phyloP scores from a whole-genome alignment of 139 green algal species.

The Desmodesmus armatus region DNA sequence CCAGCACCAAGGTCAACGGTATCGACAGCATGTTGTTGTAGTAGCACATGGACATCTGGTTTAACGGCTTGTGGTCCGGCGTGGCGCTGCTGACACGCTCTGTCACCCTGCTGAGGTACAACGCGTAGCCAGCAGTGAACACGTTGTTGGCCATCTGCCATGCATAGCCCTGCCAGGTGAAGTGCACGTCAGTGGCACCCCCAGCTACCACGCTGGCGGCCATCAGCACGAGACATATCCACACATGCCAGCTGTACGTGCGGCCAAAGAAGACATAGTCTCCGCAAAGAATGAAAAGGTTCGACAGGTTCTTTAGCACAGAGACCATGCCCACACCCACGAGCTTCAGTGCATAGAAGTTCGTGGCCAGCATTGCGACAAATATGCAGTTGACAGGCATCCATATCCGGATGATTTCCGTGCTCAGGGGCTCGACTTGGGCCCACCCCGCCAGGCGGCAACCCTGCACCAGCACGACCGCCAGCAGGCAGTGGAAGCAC shows the following conservation, averaged over 20 bases:
- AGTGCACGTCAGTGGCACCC: constrained; percentile 86
- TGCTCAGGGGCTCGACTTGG: constrained; percentile 34
- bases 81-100: constrained; percentile 15
- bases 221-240: constrained; percentile 86
- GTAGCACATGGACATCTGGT: constrained; percentile 78
- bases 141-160: constrained; percentile 94
- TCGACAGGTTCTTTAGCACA: constrained; percentile 96
- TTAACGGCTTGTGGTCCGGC: constrained; percentile 52
- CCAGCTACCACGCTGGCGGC: constrained; percentile 80
- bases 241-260: constrained; percentile 76
- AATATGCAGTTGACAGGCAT: constrained; percentile 96
- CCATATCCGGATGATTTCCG: constrained; percentile 70
- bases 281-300: constrained; percentile 86
- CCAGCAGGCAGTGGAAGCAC: constrained; percentile 26
- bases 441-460: constrained; percentile 18
- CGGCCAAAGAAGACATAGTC: constrained; percentile 85
- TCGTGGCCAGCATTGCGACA: constrained; percentile 89
- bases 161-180: constrained; percentile 82
- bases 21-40: constrained; percentile 97
- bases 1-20: constrained; percentile 79
- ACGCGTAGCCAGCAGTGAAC: constrained; percentile 86
- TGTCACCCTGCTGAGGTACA: constrained; percentile 73
- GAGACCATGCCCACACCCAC: constrained; percentile 79
- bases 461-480: constrained; percentile 34
- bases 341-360: constrained; percentile 83